Base-by-base conservation (phyloP, 306 rosid genomes). In the Cicer chorassanicum region DNA sequence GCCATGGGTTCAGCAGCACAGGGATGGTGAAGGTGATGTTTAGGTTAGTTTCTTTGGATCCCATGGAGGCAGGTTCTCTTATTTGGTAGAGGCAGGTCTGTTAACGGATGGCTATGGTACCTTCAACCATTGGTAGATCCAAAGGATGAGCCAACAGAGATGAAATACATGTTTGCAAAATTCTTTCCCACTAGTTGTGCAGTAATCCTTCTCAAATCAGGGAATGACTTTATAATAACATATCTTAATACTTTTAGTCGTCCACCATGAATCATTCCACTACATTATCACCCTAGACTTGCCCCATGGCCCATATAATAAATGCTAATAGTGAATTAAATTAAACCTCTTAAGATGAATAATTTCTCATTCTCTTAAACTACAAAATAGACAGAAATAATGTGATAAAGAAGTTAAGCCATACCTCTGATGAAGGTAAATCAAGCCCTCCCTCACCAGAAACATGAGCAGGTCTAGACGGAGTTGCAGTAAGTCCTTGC, bases 391-490 rank as follows among this genome's bases (percentile, higher is more conserved):
- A 42, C 50, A 29, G 64, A 55, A 38, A 29, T 53, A 36, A 43
- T 61, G 36, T 44, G 78, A 36, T 51, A 12, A 66, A 43, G 8
- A 73, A 78, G 73, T 48, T 53, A 39, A 61, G 49, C 36, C 74
- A 72, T 88, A 94, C 99, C 99, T 94, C 93, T 68, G 87, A 86
- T 70, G 90, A 80, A 83, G 87, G 96, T 66, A 95, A 67, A 81
- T 84, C 91, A 76, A 59, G 80, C 73, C 83, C 91, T 77, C 87
- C 90, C 73, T 80, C 89, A 41, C 71, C 79, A 71, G 87, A 82
- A 66, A 77, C 74, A 78, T 82, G 82, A 65, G 80, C 84, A 56
- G 85, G 88, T 75, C 89, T 78, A 48, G 92, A 87, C 14, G 88
- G 90, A 81, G 89, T 81, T 64, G 86, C 79, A 65, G 82, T 77